A percentile compares a stretch with the other conserved stretches of the same genome.
These are phyloP conservation scores for Senecio squalidus DNA, from an alignment of 140 eudicot species.

Conservation along the genomic window DNA sequence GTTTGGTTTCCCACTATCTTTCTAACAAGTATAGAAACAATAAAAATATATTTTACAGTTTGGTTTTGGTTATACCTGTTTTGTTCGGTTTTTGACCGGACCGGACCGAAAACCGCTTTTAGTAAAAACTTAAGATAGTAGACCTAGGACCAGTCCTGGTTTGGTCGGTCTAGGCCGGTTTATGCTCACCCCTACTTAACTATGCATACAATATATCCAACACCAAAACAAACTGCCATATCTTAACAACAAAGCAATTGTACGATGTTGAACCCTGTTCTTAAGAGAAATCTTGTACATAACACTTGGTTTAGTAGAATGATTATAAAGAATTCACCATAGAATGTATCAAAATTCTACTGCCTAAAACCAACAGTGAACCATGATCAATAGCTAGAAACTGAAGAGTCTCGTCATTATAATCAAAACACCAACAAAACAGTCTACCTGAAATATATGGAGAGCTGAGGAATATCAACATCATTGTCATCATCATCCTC, in stretches of 20 bases:
- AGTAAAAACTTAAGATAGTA: too few species aligned
- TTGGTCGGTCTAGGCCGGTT: too few species aligned
- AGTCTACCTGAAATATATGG: conserved; percentile 61
- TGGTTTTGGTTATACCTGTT: too few species aligned
- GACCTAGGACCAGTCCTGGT: too few species aligned
- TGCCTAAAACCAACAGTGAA: conserved; percentile 11
- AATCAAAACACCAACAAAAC: background rate
- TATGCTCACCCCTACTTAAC: too few species aligned
- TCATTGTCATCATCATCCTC: conserved; percentile 77
- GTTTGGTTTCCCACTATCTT: too few species aligned
- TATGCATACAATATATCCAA: too few species aligned
- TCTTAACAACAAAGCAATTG: conserved; percentile 6
- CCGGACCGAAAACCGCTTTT: too few species aligned
- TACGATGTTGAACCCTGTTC: conserved; percentile 14
- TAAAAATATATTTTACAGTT: too few species aligned
- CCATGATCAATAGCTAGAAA: conserved; percentile 13
- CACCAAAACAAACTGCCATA: too few species aligned
- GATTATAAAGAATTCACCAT: conserved; percentile 13
- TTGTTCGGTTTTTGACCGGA: too few species aligned
- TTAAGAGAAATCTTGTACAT: conserved; percentile 23
- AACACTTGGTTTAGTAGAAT: conserved; percentile 18
- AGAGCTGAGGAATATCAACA: conserved; percentile 72
- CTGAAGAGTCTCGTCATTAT: conserved; percentile 14
- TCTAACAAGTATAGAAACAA: too few species aligned
- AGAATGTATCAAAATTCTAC: conserved; percentile 10